Base-by-base conservation (phyloP, 495 filamentous ascomycete species). In the Ascobolus immersus region DNA sequence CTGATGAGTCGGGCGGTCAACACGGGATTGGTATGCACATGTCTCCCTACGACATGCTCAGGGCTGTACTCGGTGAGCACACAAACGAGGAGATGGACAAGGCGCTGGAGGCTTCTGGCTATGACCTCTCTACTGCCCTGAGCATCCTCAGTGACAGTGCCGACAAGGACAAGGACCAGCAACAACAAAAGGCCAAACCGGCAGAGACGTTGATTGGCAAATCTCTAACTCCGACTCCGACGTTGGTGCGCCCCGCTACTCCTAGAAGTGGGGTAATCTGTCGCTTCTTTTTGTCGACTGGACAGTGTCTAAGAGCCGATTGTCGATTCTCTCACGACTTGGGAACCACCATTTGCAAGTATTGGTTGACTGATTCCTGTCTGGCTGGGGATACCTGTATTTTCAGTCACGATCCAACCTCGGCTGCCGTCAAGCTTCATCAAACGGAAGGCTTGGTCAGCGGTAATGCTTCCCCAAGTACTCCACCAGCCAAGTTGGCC, bases 261-360 rank as follows among this genome's bases (percentile, higher is more conserved):
- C 78, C 81, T 9, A 73, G 67, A 54, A 75, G 71, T 41, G 75
- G 75, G 27, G 72, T 93, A 13, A 77, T 94, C 14, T 99, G 89
- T 61, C 89, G 84, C 51, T 99, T 91, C 50, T 94, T 73, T 57
- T 60, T 99, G 12, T 80, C 82, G 10, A 84, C 72, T 12, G 89
- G 89, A 4, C 71, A 78, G 48, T 99, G 89, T 46, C 67, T 92
- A 20, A 67, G 89, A 20, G 84, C 84, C 32, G 89, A 99, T 47
- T 99, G 89, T 44, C 71, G 82, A 31, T 99, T 93, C 54, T 92
- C 81, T 40, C 89, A 99, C 54, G 89, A 99, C 47, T 57, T 89
- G 21, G 90, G 77, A 41, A 84, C 71, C 42, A 86, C 92, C 40
- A 68, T 99, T 37, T 99, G 89, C 82, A 99, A 94, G 74, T 94